Base-by-base conservation (phyloP, 1,284 basidiomycete species). In the Golubevia sp. region DNA sequence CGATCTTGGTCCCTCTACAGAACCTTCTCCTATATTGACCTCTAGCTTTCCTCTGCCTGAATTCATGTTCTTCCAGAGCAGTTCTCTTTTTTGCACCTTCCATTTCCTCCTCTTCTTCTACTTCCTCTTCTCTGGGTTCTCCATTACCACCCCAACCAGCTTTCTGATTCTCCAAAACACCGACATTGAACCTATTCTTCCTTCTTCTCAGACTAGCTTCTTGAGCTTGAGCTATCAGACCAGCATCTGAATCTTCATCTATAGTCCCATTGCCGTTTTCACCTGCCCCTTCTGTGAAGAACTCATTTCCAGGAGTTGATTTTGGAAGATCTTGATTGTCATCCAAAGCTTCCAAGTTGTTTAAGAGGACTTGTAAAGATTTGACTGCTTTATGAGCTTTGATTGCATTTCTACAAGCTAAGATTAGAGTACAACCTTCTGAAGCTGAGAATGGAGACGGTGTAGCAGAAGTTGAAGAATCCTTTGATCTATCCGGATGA, bases 341-440 rank as follows among this genome's bases (percentile, higher is more conserved):
- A 34, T 34, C 30, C 30, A 34, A 5, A 5, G 30, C 4, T 34
- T 34, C 30, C 11, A 34, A 11, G 11, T 34, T 34, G 30, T 34
- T 11, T 34, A 34, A 11, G 26, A 82, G 60, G 52, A 61, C 57
- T 55, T 72, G 55, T 30, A 83, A 72, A 34, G 73, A 65, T 48
- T 61, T 62, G 24, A 71, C 49, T 1, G 80, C 82, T 51, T 74
- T 68, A 62, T 78, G 74, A 13, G 83, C 82, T 55, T 82, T 82
- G 64, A 81, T 74, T 25, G 76, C 70, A 51, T 84, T 84, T 2
- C 82, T 73, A 57, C 79, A 82, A 13, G 82, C 82, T 4, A 84
- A 71, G 49, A 84, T 54, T 49, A 84, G 57, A 21, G 78, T 82
- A 64, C 73, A 73, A 27, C 82, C 82, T 48, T 83, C 59, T 8